Evolutionary conservation across 768 basidiomycete genomes (phyloP).

Genomic region (Pisolithus marmoratus): DNA sequence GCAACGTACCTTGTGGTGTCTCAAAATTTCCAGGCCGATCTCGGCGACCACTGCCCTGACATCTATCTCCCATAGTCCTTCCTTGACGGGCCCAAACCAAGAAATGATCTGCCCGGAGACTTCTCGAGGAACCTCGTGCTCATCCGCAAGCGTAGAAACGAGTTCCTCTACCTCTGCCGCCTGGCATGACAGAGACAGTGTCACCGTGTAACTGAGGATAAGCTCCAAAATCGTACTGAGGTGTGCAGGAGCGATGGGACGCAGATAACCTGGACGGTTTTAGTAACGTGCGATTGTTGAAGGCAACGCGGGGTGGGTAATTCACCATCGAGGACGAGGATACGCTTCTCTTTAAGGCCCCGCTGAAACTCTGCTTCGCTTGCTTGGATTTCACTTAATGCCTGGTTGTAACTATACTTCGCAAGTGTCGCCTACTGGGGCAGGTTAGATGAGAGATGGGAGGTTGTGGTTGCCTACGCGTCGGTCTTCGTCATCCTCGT

Average conservation of each 20-base stretch:
- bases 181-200: conserved; percentile 47
- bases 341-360: conserved; percentile 61
- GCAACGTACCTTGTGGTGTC: conserved; percentile 46
- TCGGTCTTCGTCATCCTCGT: conserved; percentile 51
- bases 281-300: not conserved
- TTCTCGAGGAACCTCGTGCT: conserved; percentile 61
- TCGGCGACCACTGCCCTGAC: conserved; percentile 57
- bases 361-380: conserved; percentile 67
- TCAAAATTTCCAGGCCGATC: conserved; percentile 71
- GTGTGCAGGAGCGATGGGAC: conserved; percentile 63
- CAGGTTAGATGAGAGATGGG: not conserved
- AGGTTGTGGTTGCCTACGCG: conserved; percentile 15
- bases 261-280: conserved; percentile 50
- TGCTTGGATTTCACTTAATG: conserved; percentile 66
- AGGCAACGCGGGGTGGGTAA: not conserved
- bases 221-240: conserved; percentile 69
- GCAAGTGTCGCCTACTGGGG: conserved; percentile 31
- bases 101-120: conserved; percentile 66
- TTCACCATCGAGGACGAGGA: conserved; percentile 69
- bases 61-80: conserved; percentile 64
- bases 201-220: conserved; percentile 69
- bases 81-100: conserved; percentile 71
- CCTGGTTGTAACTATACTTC: conserved; percentile 51
- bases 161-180: conserved; percentile 57
- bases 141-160: conserved; percentile 53